These are phyloP conservation scores for Fusarium chlamydosporum DNA, from an alignment of 2,329 filamentous ascomycete species.

Conservation along the genomic window DNA sequence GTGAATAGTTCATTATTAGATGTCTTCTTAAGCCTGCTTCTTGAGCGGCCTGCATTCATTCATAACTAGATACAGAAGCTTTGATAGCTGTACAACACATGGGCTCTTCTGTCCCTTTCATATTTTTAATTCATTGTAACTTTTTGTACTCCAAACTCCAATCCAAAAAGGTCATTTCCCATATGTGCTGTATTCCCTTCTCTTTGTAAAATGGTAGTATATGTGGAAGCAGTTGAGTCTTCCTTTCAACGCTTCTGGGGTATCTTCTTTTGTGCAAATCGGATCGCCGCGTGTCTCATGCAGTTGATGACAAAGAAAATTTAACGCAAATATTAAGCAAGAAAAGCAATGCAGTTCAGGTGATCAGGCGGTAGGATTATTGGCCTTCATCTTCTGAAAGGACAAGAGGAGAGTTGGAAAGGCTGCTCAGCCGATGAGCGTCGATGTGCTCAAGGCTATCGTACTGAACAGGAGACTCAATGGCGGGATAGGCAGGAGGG, in stretches of 20 bases:
- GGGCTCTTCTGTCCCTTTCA: constrained; percentile 32
- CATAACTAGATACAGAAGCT: constrained; percentile 41
- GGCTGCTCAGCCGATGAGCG: constrained; percentile 49
- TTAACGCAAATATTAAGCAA: constrained; percentile 30
- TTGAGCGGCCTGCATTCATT: constrained; percentile 38
- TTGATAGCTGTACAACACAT: constrained; percentile 39
- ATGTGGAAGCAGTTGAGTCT: constrained; percentile 42
- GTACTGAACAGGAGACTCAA: constrained; percentile 57
- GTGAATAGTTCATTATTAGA: constrained; percentile 34
- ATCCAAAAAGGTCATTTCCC: constrained; percentile 39
- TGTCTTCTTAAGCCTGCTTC: constrained; percentile 36
- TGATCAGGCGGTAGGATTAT: constrained; percentile 21
- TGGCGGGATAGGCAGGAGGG: constrained; percentile 76
- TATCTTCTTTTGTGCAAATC: constrained; percentile 48
- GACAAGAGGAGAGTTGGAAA: constrained; percentile 34
- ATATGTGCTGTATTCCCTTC: constrained; percentile 49
- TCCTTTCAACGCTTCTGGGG: constrained; percentile 51
- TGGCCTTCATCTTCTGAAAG: constrained; percentile 36
- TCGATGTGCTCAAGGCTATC: constrained; percentile 57
- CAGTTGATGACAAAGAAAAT: constrained; percentile 40
- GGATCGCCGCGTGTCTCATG: constrained; percentile 50
- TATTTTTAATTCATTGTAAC: constrained; percentile 24
- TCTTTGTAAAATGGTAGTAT: constrained; percentile 42
- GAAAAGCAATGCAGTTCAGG: constrained; percentile 13
- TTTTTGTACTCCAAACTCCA: constrained; percentile 37